Evolutionary conservation across 495 filamentous ascomycete species (phyloP).

Genomic region (Lepraria neglecta): DNA sequence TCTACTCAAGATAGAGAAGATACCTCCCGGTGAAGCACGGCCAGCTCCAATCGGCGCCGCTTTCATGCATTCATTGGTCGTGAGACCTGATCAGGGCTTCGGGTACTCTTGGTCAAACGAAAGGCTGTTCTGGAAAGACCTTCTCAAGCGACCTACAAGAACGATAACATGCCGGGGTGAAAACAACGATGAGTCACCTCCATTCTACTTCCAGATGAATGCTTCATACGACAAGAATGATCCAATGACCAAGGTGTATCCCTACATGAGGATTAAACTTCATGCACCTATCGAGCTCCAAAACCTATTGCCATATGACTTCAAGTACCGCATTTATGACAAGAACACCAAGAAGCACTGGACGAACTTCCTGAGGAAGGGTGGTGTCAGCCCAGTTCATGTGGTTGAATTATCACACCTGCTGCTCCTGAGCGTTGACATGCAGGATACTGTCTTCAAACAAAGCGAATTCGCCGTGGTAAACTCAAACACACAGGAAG

Average conservation of each 20-base stretch:
- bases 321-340: conserved; percentile 98
- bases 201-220: conserved; percentile 95
- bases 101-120: conserved; percentile 92
- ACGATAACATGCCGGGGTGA: conserved; percentile 85
- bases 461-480: conserved; percentile 94
- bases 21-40: conserved; percentile 82
- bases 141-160: conserved; percentile 73
- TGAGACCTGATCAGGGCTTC: conserved; percentile 93
- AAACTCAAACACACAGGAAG: conserved; percentile 81
- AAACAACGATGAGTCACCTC: conserved; percentile 63
- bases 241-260: conserved; percentile 76
- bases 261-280: conserved; percentile 87
- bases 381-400: conserved; percentile 92
- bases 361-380: conserved; percentile 95
- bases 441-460: conserved; percentile 93
- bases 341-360: conserved; percentile 97
- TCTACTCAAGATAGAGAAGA: conserved; percentile 95
- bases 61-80: conserved; percentile 81
- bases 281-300: conserved; percentile 90
- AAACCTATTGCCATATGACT: conserved; percentile 92
- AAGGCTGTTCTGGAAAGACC: conserved; percentile 82
- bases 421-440: conserved; percentile 81
- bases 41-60: conserved; percentile 90
- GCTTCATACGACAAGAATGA: conserved; percentile 74
- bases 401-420: conserved; percentile 94